Evolutionary conservation across 805 yeast species (phyloP).

Genomic region (Peterozyma toletana): DNA sequence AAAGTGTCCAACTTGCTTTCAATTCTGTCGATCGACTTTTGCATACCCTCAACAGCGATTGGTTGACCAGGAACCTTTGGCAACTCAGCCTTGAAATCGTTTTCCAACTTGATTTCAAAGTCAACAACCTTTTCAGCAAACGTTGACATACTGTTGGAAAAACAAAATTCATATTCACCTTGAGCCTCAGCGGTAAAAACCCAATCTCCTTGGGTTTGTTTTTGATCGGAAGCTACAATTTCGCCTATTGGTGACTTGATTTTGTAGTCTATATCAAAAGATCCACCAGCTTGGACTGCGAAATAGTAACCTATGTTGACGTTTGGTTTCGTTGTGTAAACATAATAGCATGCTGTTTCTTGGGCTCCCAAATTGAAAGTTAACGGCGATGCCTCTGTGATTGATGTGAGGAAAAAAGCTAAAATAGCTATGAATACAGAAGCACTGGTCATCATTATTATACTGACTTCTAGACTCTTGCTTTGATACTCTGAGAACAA

Average conservation of each 20-base stretch:
- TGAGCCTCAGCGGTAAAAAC: conserved; percentile 51
- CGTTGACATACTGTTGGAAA: conserved; percentile 74
- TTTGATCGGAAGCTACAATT: conserved; percentile 43
- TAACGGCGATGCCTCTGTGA: conserved; percentile 47
- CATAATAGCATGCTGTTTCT: conserved; percentile 65
- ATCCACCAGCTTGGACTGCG: conserved; percentile 78
- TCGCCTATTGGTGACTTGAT: conserved; percentile 52
- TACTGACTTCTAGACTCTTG: no score
- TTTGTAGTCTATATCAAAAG: conserved; percentile 72
- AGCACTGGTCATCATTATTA: no score
- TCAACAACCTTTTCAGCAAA: conserved; percentile 79
- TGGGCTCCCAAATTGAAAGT: conserved; percentile 73
- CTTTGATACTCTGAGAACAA: no score
- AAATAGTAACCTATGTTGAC: conserved; percentile 68
- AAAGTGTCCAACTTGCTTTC: conserved; percentile 53
- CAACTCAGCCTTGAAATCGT: conserved; percentile 53
- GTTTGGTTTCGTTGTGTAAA: conserved; percentile 52
- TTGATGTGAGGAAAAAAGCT: conserved; percentile 10
- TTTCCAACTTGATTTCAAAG: conserved; percentile 61
- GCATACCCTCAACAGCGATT: conserved; percentile 49
- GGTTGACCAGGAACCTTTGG: conserved; percentile 54
- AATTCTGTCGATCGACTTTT: conserved; percentile 45
- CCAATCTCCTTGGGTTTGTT: conserved; percentile 77
- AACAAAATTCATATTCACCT: conserved; percentile 89
- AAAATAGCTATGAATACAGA: not conserved